Conservation (phyloP, 2,329 filamentous ascomycete genomes). For the Sporothrix protearum region DNA sequence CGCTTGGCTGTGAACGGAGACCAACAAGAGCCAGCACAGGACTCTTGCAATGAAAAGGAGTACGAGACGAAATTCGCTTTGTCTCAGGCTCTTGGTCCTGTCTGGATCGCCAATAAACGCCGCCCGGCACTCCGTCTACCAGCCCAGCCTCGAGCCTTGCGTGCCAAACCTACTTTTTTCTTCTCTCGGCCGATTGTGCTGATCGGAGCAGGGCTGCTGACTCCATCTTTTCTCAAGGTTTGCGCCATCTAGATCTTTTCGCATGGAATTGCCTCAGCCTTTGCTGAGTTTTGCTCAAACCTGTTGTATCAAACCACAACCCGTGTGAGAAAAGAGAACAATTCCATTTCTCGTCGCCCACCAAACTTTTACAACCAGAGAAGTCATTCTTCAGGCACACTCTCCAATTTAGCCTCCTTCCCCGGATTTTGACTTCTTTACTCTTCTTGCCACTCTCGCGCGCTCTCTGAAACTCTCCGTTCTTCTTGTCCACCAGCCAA, state of each 20-base stretch:
- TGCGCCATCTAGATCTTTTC: not conserved
- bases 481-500: not conserved
- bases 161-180: not conserved
- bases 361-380: not conserved
- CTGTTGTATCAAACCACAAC: too few relatives aligned
- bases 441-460: not conserved
- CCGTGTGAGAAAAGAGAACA: too few relatives aligned
- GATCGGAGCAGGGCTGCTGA: not conserved
- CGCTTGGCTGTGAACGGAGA: not conserved
- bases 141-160: constrained; percentile 1
- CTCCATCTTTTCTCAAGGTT: not conserved
- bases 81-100: not conserved
- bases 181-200: not conserved
- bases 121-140: not conserved
- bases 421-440: not conserved
- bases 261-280: not conserved
- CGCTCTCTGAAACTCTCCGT: not conserved
- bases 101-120: not conserved
- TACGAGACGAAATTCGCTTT: not conserved
- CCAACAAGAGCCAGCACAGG: not conserved
- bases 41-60: not conserved
- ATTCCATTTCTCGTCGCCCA: too few relatives aligned
- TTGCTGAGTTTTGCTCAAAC: not conserved
- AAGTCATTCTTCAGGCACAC: not conserved
- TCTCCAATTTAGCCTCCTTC: not conserved